Evolutionary conservation across 164 flowering plant genomes (phyloP), one percentile per base, ranked within the genome.

Genomic region (Berberis thunbergii): DNA sequence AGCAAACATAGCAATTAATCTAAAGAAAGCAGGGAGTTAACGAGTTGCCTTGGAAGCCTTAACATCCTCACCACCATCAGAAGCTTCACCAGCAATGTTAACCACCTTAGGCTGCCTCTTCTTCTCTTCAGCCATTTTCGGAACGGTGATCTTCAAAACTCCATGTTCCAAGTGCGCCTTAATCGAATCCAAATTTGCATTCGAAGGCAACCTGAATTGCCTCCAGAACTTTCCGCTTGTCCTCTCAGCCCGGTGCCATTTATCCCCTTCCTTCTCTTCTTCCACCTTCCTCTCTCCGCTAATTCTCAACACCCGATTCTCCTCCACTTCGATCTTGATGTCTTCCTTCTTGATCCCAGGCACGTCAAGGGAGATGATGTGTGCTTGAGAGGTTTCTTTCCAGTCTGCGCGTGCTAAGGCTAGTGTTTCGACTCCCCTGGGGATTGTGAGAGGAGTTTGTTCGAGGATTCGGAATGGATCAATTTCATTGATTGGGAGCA

Each of bases 241-340:
- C 38, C 84, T 54, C 71, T 83, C 84, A 3, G 68, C 77, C 3
- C 87, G 49, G 65, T 81, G 84, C 84, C 84, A 83, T 26, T 79
- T 78, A 49, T 80, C 78, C 0, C 75, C 80, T 1, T 77, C 69
- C 4, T 9, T 64, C 39, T 77, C 76, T 65, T 67, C 73, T 43
- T 73, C 79, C 2, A 26, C 57, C 41, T 72, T 73, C 70, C 81
- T 68, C 71, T 76, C 84, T 1, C 81, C 84, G 61, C 84, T 78
- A 4, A 82, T 66, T 65, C 80, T 79, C 74, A 80, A 39, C 61
- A 80, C 82, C 42, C 82, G 69, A 64, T 75, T 71, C 55, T 81
- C 81, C 61, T 83, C 84, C 50, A 81, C 76, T 67, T 83, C 83
- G 2, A 83, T 78, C 72, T 79, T 81, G 1, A 83, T n/a, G 38